Evolutionary conservation across 345 rosid species (phyloP), one percentile per base, ranked within the genome.

Genomic region (Citrus cavaleriei): DNA sequence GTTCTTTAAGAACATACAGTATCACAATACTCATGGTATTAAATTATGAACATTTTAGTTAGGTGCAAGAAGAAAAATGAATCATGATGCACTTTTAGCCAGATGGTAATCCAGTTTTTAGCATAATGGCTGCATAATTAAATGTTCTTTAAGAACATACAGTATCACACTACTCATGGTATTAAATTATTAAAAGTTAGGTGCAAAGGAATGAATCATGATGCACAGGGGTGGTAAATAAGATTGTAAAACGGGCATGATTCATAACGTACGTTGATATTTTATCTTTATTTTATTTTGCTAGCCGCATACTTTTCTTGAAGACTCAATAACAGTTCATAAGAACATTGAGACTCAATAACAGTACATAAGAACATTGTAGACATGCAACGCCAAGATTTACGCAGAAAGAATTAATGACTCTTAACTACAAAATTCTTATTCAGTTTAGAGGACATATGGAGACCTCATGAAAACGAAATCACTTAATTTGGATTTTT

Each of bases 381-480:
- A 34, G 38, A 62, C 27, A 61, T 38, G 24, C 22, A 46, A 30
- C 10, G n/a, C 49, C 63, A 51, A 49, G 46, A 13, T 76, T 65
- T 32, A 30, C 22, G 16, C 46, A 19, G 78, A 64, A 78, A 77
- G 65, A 82, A 80, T 81, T 24, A 42, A 82, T 76, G 80, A 86
- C 84, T 79, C 68, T 77, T 77, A 82, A 80, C 84, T 78, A 87
- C 73, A 87, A 72, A 81, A 60, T 80, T 79, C 85, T 73, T 70
- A 64, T 84, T 89, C 89, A 77, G 88, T 87, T 89, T 18, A 87
- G 83, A 85, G 77, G 82, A 85, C 88, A 89, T 72, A 63, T 75
- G 27, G 77, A 75, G 77, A 83, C 81, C 59, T 75, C 55, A 37
- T 88, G 91, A 88, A 83, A 88, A 85, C 78, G 93, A 90, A 75